These are phyloP conservation scores for Pisolithus tinctorius DNA, from an alignment of 768 basidiomycete species.

Conservation along the genomic window DNA sequence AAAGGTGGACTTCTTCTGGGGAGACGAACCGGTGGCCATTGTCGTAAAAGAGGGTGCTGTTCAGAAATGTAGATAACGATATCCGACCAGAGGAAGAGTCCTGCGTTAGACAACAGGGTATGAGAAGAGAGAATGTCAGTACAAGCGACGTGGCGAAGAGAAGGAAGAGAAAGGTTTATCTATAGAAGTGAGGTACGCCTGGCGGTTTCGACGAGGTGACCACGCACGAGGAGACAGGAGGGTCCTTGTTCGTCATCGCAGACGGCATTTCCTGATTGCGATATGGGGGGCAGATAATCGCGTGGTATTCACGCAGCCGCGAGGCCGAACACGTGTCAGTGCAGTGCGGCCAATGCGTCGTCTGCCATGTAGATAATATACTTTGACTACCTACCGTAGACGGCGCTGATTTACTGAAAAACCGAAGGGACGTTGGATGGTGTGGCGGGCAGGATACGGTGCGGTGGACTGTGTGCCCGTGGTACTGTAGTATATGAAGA, in stretches of 20 bases:
- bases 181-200: slow-evolving; percentile 22
- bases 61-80: slow-evolving; percentile 4
- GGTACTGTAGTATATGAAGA: not conserved
- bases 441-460: too few relatives aligned
- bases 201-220: slow-evolving; percentile 30
- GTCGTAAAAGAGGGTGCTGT: slow-evolving; percentile 1
- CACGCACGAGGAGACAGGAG: slow-evolving; percentile 23
- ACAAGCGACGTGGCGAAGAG: slow-evolving; percentile 15
- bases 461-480: too few relatives aligned
- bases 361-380: not conserved
- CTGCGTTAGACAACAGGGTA: slow-evolving; percentile 1
- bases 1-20: slow-evolving; percentile 34
- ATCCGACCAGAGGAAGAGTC: not conserved
- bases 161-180: slow-evolving; percentile 18
- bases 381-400: not conserved
- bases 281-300: slow-evolving; percentile 17
- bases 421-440: too few relatives aligned
- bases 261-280: slow-evolving; percentile 16
- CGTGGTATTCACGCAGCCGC: slow-evolving; percentile 17
- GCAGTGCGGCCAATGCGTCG: not conserved
- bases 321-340: slow-evolving; percentile 28
- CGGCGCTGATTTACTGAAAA: too few relatives aligned
- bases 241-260: slow-evolving; percentile 2
- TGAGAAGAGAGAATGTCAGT: slow-evolving; percentile 7
- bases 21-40: slow-evolving; percentile 20